phyloP scores from a whole-genome alignment of 1,139 yeast genomes.

The Eremothecium cymbalariae region DNA sequence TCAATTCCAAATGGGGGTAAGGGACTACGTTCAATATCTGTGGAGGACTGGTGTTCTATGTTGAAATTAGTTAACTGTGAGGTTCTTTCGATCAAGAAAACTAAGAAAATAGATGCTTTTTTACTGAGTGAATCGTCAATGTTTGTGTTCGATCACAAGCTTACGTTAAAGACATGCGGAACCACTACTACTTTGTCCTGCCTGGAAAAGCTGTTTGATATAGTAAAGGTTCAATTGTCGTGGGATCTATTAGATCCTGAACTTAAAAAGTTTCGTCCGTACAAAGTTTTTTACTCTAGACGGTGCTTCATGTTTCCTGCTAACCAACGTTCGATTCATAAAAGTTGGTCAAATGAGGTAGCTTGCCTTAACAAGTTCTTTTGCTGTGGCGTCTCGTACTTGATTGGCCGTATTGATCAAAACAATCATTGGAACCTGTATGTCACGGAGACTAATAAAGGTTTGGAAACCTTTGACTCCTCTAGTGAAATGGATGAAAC shows the following conservation, averaged over 20 bases:
- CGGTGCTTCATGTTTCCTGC: conserved; percentile 91
- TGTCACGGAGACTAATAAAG: conserved; percentile 42
- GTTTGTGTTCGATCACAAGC: conserved; percentile 79
- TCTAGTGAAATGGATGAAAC: conserved; percentile 55
- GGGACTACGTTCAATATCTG: conserved; percentile 59
- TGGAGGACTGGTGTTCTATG: conserved; percentile 60
- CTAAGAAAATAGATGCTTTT: conserved; percentile 67
- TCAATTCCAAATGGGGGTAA: conserved; percentile 34
- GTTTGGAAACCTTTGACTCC: conserved; percentile 12
- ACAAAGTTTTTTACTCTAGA: conserved; percentile 79
- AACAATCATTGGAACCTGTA: conserved; percentile 86
- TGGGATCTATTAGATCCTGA: conserved; percentile 32
- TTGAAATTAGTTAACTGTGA: conserved; percentile 83
- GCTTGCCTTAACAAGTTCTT: conserved; percentile 58
- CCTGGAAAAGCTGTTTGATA: conserved; percentile 52
- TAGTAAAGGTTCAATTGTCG: conserved; percentile 38
- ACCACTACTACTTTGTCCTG: conserved; percentile 87
- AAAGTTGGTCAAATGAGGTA: conserved; percentile 79
- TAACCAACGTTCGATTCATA: conserved; percentile 72
- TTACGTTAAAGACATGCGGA: conserved; percentile 90
- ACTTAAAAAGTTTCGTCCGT: conserved; percentile 33
- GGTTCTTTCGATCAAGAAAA: conserved; percentile 69
- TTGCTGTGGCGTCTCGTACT: conserved; percentile 55
- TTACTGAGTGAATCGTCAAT: conserved; percentile 82
- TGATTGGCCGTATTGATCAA: conserved; percentile 70